Base-by-base conservation (phyloP, 257 asterid species). In the Cynanchum wilfordii region DNA sequence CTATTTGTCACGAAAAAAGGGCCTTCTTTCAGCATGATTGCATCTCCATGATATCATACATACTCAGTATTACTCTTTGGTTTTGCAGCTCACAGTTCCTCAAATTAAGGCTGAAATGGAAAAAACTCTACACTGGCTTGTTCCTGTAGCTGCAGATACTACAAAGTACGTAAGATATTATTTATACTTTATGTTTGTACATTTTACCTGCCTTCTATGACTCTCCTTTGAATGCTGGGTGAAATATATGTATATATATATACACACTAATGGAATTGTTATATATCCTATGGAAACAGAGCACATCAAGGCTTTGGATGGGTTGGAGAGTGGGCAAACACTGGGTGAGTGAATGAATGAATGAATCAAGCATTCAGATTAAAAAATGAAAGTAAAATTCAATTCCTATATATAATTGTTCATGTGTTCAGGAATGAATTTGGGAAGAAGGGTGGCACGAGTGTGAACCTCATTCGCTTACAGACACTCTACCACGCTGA, bases 241-340 rank as follows among this genome's bases (percentile, higher is more conserved):
- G 10, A 36, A 62, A 77, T 73, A 40, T 40, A 33, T 33, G 4
- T 33, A 33, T 4, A 33, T 4, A 33, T 33, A 33, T 0, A 33
- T 5, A 2, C 38, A 33, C 38, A 73, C 78, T 67, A 57, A 67
- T 73, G 77, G 71, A 62, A 22, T 73, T 44, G 11, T 42, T 73
- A 44, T n/a, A 33, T 52, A 68, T 17, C 44, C 49, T 0, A 70
- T 76, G 72, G 30, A 70, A 82, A 59, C 96, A 95, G 99, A 73
- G 94, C 96, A 70, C 99, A 95, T 81, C 99, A 95, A 74, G 99
- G 99, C 66, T 95, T 95, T 29, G 99, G 99, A 81, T 95, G 99
- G 99, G 99, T 95, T 45, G 99, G 99, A 81, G 99, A 95, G 72
- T 95, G 99, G 99, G 99, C 99, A 19, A 95, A 88, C 77, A 81